These are phyloP conservation scores for Scheffersomyces illinoinensis DNA, from an alignment of 1,139 yeast species.

Conservation along the genomic window DNA sequence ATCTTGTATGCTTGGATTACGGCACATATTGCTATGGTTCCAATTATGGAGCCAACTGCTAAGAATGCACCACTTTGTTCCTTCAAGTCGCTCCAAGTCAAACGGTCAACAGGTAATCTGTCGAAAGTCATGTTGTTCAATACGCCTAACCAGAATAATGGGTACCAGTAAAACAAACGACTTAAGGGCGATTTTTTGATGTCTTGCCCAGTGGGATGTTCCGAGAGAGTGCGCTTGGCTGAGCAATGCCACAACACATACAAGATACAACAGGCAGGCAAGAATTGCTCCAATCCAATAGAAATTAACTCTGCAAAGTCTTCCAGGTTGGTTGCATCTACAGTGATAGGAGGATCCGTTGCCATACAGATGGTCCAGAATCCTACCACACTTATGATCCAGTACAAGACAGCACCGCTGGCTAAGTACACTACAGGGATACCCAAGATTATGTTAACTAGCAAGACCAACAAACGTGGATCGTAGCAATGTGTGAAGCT, in stretches of 20 bases:
- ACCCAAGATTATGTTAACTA: slow-evolving; percentile 59
- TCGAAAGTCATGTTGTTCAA: slow-evolving; percentile 88
- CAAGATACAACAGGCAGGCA: slow-evolving; percentile 73
- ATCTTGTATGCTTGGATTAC: slow-evolving; percentile 73
- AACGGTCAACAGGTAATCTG: slow-evolving; percentile 80
- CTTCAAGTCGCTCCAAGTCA: slow-evolving; percentile 68
- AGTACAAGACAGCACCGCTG: slow-evolving; percentile 57
- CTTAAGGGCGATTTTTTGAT: slow-evolving; percentile 41
- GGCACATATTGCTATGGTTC: slow-evolving; percentile 52
- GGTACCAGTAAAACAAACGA: slow-evolving; percentile 69
- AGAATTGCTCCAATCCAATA: slow-evolving; percentile 67
- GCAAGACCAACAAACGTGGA: slow-evolving; percentile 58
- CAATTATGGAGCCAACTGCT: slow-evolving; percentile 56
- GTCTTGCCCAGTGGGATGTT: slow-evolving; percentile 5
- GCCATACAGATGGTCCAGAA: slow-evolving; percentile 84
- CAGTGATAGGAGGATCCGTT: slow-evolving; percentile 76
- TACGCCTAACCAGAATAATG: slow-evolving; percentile 81
- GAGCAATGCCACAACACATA: slow-evolving; percentile 72
- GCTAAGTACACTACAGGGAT: slow-evolving; percentile 59
- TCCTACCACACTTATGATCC: slow-evolving; percentile 67
- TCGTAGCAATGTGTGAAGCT: slow-evolving; percentile 58
- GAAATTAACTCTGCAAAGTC: slow-evolving; percentile 65
- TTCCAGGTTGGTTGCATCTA: slow-evolving; percentile 54
- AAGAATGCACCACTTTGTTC: slow-evolving; percentile 76
- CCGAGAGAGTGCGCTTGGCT: slow-evolving; percentile 35